phyloP scores from a whole-genome alignment of 2,329 filamentous ascomycete species.

The Microdochium paspali region DNA sequence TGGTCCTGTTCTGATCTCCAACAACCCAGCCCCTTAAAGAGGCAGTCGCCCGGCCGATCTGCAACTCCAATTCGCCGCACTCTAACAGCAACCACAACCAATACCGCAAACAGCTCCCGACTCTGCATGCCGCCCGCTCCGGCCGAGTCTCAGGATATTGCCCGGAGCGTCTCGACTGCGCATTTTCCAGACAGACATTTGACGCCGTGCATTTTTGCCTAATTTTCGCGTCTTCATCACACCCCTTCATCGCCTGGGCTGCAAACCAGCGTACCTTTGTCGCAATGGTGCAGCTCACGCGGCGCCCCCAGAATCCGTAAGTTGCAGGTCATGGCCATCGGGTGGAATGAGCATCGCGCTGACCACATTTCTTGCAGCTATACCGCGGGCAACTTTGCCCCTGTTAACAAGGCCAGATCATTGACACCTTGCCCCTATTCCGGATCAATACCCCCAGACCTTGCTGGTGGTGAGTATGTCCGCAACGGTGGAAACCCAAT shows the following conservation, averaged over 20 bases:
- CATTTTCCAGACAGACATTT: too few species aligned
- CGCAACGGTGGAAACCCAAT: slow-evolving; percentile 64
- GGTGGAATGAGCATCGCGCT: background rate
- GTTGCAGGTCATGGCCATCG: background rate
- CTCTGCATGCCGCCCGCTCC: too few species aligned
- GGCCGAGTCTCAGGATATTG: too few species aligned
- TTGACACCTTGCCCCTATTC: slow-evolving; percentile 47
- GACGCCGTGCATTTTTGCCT: background rate
- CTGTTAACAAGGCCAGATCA: slow-evolving; percentile 44
- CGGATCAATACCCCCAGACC: slow-evolving; percentile 53
- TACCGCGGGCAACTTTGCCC: slow-evolving; percentile 61
- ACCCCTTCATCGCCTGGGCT: background rate
- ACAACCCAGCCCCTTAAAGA: background rate
- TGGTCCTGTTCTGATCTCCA: background rate
- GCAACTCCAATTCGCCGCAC: background rate
- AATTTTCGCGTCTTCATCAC: background rate
- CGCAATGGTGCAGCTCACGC: background rate
- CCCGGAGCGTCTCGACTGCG: too few species aligned
- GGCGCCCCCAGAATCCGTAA: background rate
- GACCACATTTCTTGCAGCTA: slow-evolving; percentile 29
- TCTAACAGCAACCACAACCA: too few species aligned
- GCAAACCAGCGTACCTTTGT: too few species aligned
- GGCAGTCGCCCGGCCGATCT: background rate
- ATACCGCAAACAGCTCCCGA: background rate
- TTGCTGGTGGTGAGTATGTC: slow-evolving; percentile 61